These are phyloP conservation scores for Scutellaria barbata DNA, from an alignment of 257 asterid genomes.

Conservation along the genomic window DNA sequence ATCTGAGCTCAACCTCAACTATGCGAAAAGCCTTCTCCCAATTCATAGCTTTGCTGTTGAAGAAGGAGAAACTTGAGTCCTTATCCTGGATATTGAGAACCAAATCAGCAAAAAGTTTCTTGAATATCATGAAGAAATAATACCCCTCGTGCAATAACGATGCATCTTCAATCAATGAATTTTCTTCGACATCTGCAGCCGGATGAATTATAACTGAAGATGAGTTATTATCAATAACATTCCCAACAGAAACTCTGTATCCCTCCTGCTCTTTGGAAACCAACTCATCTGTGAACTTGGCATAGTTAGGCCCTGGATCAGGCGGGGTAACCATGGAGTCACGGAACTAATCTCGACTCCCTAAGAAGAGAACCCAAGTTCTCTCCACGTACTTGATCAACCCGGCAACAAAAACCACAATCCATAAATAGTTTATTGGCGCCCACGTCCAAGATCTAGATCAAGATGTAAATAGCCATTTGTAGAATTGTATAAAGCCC, in stretches of 20 bases:
- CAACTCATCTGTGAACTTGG: constrained; percentile 50
- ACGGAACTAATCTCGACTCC: constrained; percentile 42
- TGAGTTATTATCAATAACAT: neutral
- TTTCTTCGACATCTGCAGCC: too few relatives aligned
- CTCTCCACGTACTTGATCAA: constrained; percentile 51
- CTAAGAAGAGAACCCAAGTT: constrained; percentile 42
- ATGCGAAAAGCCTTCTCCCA: too few relatives aligned
- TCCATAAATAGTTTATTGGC: constrained; percentile 18
- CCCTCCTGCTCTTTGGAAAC: constrained; percentile 42
- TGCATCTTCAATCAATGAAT: neutral
- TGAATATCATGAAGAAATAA: constrained; percentile 35
- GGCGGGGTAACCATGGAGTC: constrained; percentile 47
- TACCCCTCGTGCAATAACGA: constrained; percentile 29
- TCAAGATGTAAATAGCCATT: constrained; percentile 38
- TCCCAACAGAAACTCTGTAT: constrained; percentile 21
- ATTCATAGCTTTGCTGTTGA: too few relatives aligned
- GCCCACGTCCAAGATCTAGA: constrained; percentile 22
- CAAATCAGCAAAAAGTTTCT: too few relatives aligned
- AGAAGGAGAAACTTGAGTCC: too few relatives aligned
- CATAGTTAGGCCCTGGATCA: constrained; percentile 59
- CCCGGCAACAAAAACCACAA: constrained; percentile 39
- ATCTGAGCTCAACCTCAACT: too few relatives aligned
- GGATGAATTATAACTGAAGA: too few relatives aligned
- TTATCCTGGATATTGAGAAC: too few relatives aligned
- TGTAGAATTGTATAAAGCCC: too few relatives aligned